Conservation (phyloP, 2,329 filamentous ascomycete genomes). For the Dactylellina parvicollis region DNA sequence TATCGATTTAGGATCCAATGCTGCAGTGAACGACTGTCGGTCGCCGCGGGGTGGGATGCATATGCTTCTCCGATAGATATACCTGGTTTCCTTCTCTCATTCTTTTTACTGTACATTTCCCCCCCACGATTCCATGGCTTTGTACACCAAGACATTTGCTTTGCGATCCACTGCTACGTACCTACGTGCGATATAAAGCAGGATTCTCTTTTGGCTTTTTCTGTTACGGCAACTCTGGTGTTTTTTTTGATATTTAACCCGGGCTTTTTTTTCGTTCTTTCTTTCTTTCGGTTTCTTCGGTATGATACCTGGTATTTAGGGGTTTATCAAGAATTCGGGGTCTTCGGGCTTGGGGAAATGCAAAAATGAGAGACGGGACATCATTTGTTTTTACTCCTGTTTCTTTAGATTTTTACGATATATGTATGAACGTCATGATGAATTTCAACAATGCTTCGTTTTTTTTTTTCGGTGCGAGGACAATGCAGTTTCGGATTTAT, state of each 20-base stretch:
- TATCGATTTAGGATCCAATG: constrained; percentile 31
- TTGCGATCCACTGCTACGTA: not conserved
- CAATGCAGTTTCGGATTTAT: too few relatives aligned
- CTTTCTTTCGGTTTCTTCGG: not conserved
- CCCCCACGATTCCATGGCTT: not conserved
- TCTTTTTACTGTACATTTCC: constrained; percentile 15
- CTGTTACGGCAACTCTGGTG: not conserved
- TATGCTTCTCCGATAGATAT: not conserved
- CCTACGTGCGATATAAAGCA: not conserved
- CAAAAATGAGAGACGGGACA: not conserved
- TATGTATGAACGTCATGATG: not conserved
- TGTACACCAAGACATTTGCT: too few relatives aligned
- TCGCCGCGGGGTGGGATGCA: too few relatives aligned
- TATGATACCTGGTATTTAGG: not conserved
- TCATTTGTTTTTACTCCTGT: not conserved
- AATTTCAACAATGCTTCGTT: not conserved
- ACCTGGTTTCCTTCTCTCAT: not conserved
- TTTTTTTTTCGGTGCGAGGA: not conserved
- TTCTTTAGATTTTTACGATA: not conserved
- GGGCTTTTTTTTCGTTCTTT: not conserved
- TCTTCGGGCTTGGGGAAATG: not conserved
- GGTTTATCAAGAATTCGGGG: not conserved
- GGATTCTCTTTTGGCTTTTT: not conserved
- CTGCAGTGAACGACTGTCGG: constrained; percentile 32
- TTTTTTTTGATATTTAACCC: constrained; percentile 3